A percentile compares a stretch with the other conserved stretches of the same genome.
Evolutionary conservation across 768 basidiomycete species (phyloP).

Genomic region (Postia placenta): DNA sequence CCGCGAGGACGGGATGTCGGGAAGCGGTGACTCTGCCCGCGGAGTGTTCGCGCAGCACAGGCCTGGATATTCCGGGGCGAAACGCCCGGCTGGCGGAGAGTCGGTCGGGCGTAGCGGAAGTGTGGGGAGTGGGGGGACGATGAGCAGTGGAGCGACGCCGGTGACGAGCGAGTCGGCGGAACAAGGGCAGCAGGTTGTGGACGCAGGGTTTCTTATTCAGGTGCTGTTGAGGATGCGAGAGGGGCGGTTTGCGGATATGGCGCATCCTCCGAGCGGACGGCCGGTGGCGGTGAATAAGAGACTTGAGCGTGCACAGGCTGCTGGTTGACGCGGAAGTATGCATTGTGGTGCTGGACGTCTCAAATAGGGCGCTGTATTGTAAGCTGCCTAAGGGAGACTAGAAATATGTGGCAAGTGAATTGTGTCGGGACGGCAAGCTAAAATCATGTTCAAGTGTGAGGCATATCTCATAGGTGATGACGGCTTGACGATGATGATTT

Average conservation of each 20-base stretch:
- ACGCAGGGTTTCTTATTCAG: constrained; percentile 49
- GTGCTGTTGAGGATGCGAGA: constrained; percentile 67
- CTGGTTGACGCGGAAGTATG: constrained; percentile 14
- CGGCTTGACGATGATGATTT: too few relatives aligned
- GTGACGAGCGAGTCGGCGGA: constrained; percentile 17
- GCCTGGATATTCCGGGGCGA: constrained; percentile 11
- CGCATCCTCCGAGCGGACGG: constrained; percentile 42
- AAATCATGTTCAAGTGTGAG: too few relatives aligned
- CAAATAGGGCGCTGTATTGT: too few relatives aligned
- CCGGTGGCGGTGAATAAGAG: constrained; percentile 63
- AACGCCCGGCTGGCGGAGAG: constrained; percentile 18
- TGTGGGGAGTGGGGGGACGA: constrained; percentile 20
- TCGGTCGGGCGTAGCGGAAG: constrained; percentile 19
- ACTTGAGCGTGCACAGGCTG: constrained; percentile 63
- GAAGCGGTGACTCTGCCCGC: constrained; percentile 22
- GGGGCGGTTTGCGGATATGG: constrained; percentile 48
- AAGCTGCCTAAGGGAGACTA: too few relatives aligned
- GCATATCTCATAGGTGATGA: too few relatives aligned
- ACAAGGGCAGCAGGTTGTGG: constrained; percentile 33
- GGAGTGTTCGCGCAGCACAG: constrained; percentile 12
- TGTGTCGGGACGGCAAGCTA: too few relatives aligned
- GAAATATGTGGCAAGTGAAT: too few relatives aligned
- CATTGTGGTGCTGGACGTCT: too few relatives aligned
- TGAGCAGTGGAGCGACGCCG: constrained; percentile 24
- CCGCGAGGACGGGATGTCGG: constrained; percentile 51